phyloP scores from a whole-genome alignment of 306 rosid species.

The Malus orientalis region DNA sequence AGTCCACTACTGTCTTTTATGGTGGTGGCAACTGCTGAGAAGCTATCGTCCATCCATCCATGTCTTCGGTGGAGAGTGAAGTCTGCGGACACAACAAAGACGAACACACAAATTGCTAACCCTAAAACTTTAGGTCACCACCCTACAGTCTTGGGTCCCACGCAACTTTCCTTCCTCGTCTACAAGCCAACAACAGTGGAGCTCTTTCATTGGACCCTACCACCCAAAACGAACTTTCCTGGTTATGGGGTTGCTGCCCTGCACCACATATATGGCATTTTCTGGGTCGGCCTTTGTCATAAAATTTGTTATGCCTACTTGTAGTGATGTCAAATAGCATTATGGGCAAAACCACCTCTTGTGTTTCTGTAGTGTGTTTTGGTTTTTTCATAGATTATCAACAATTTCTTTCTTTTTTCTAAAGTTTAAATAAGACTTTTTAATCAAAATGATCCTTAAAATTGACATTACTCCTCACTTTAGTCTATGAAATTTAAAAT shows the following conservation, averaged over 20 bases:
- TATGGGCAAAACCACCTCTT: neutral
- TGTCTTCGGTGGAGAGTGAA: neutral
- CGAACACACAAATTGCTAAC: neutral
- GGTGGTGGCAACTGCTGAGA: slow-evolving; percentile 4
- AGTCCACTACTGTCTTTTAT: neutral
- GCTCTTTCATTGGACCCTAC: slow-evolving; percentile 21
- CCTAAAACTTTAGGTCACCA: neutral
- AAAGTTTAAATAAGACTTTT: neutral
- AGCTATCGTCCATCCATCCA: neutral
- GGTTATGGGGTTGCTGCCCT: neutral
- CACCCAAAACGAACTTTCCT: slow-evolving; percentile 1
- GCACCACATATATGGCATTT: neutral
- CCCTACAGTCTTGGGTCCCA: neutral
- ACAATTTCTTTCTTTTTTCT: neutral
- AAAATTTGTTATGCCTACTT: neutral
- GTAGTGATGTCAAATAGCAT: neutral
- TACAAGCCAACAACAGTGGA: slow-evolving; percentile 33
- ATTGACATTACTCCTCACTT: too few species aligned
- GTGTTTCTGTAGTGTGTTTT: neutral
- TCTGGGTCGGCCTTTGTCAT: slow-evolving; percentile 27
- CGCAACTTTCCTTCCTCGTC: slow-evolving; percentile 5
- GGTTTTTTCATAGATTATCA: neutral
- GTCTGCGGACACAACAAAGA: neutral
- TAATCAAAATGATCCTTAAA: too few species aligned
- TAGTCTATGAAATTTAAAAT: too few species aligned